Base-by-base conservation (phyloP, 495 filamentous ascomycete species). In the Aspergillus sclerotiicarbonarius region DNA sequence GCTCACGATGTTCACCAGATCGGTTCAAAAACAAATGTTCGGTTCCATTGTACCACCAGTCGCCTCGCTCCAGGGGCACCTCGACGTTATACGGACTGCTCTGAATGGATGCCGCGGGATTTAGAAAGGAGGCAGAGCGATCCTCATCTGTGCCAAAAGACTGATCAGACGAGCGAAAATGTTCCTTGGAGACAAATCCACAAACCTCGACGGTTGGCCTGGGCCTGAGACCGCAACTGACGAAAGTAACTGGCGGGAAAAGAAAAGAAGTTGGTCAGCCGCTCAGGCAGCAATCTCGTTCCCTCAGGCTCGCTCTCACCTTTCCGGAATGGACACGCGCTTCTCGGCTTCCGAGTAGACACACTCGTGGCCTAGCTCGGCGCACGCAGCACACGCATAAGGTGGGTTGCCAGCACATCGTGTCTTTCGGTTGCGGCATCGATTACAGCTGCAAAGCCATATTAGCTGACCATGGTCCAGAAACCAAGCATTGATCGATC, bases 11-110 rank as follows among this genome's bases (percentile, higher is more conserved):
- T 53, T 73, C 72, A n/a, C 71, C 72, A 2, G 69, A 71, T 37
- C 68, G 62, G 37, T 72, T 70, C 8, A 73, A 30, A 8, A 75
- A 62, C n/a, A 73, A 37, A 32, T 75, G 69, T 19, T 71, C 71
- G 0, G 68, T 66, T n/a, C 69, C 71, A 54, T 72, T 69, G 48
- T 70, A 72, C 72, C 72, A 75, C 71, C 71, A 75, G 58, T 75
- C 71, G 37, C 73, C 72, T 15, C 71, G 62, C 47, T 72, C 72
- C n/a, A 59, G 30, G 6, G 67, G 60, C 1, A 56, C 32, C 29
- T 72, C 71, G 5, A 56, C 50, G 20, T 65, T 59, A 20, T 58
- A 51, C 13, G 52, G 63, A n/a, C 50, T 63, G 3, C 51, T 53
- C 31, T 59, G 56, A 7, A 46, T 7, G 19, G 52, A 4, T 32